Percentiles rank a stretch among this genome's conserved stretches.
These are phyloP conservation scores for Choanephora cucurbitarum DNA, from an alignment of 371 early-diverging fungal genomes.

Conservation along the genomic window DNA sequence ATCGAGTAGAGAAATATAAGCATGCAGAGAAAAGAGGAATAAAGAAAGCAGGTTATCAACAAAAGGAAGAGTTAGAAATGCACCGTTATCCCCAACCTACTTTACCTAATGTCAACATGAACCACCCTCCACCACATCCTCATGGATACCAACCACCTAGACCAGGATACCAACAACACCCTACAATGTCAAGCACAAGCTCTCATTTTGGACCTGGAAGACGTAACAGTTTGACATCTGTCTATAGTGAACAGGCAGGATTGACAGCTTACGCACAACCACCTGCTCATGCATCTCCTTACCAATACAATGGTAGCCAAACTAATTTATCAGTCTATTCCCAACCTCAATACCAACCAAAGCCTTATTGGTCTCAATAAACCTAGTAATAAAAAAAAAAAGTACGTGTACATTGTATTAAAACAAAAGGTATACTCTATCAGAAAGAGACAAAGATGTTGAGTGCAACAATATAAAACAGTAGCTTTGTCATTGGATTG, in stretches of 20 bases:
- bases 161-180: neutral
- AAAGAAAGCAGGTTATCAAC: slow-evolving; percentile 7
- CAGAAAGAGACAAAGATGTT: no score
- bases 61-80: slow-evolving; percentile 26
- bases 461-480: no score
- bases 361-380: no score
- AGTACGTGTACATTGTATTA: no score
- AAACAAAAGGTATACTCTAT: no score
- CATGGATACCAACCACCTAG: slow-evolving; percentile 7
- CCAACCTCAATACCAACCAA: slow-evolving; percentile 14
- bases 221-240: slow-evolving; percentile 28
- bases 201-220: slow-evolving; percentile 5
- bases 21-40: slow-evolving; percentile 4
- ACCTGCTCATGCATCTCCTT: slow-evolving; percentile 21
- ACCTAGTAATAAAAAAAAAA: no score
- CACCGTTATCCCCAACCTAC: slow-evolving; percentile 26
- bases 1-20: slow-evolving; percentile 23
- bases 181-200: neutral
- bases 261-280: slow-evolving; percentile 26
- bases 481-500: no score
- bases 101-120: slow-evolving; percentile 20
- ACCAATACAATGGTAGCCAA: slow-evolving; percentile 3
- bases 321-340: slow-evolving; percentile 6
- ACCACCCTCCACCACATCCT: slow-evolving; percentile 23
- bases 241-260: slow-evolving; percentile 28